These are phyloP conservation scores for Neofusicoccum ribis DNA, from an alignment of 2,329 filamentous ascomycete species.

Conservation along the genomic window DNA sequence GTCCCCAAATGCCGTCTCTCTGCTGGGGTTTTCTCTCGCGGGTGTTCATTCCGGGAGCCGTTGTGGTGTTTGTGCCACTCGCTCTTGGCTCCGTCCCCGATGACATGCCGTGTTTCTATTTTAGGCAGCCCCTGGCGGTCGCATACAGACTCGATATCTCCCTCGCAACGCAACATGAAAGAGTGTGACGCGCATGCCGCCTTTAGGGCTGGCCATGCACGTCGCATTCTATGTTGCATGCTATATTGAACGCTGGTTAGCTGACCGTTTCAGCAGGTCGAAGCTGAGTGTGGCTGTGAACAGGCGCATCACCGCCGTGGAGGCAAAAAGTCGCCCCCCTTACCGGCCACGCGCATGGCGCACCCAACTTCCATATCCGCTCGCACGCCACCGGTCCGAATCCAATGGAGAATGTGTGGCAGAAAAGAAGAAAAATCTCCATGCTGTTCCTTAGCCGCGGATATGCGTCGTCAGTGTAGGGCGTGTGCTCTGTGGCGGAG, in stretches of 20 bases:
- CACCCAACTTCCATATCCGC: not conserved
- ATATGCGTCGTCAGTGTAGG: not conserved
- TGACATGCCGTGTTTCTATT: not conserved
- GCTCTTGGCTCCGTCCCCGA: not conserved
- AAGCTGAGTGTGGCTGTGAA: conserved; percentile 13
- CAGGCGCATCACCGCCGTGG: not conserved
- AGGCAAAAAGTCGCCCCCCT: conserved; percentile 7
- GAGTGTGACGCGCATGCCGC: not conserved
- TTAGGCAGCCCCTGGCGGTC: not conserved
- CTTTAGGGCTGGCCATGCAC: conserved; percentile 3
- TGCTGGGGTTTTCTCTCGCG: not conserved
- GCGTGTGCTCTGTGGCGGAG: conserved; percentile 2
- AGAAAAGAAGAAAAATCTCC: not conserved
- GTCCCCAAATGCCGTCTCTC: not conserved
- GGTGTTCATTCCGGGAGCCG: not conserved
- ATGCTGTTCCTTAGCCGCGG: not conserved
- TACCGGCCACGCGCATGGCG: conserved; percentile 2
- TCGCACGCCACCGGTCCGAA: not conserved
- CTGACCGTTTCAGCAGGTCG: conserved; percentile 1
- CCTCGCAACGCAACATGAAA: not conserved
- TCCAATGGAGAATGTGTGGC: not conserved
- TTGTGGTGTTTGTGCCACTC: not conserved
- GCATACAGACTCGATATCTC: not conserved
- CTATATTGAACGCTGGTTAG: not conserved
- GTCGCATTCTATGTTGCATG: conserved; percentile 1